Conservation (phyloP, 495 filamentous ascomycete species). For the Podospora sp. region DNA sequence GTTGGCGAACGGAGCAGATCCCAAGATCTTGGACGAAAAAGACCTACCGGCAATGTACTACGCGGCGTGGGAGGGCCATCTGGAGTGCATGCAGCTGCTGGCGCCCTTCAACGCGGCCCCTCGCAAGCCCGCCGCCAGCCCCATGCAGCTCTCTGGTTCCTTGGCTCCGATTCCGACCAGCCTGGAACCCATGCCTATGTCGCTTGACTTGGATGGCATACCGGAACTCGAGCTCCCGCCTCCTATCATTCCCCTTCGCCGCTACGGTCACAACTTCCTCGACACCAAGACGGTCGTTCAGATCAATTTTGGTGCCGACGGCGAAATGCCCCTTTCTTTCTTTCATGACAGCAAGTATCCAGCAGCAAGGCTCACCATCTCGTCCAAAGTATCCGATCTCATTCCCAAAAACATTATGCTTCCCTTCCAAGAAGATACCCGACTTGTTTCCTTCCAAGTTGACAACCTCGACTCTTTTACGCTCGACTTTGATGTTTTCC, state of each 20-base stretch:
- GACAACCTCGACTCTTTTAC: conserved; percentile 90
- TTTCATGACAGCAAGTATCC: conserved; percentile 96
- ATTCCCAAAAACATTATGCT: conserved; percentile 94
- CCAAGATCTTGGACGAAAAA: conserved; percentile 84
- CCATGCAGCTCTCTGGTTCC: conserved; percentile 34
- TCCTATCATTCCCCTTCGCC: conserved; percentile 89
- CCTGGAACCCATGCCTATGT: conserved; percentile 62
- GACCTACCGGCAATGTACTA: conserved; percentile 95
- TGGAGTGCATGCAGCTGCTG: conserved; percentile 90
- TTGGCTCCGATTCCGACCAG: conserved; percentile 48
- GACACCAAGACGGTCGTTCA: conserved; percentile 95
- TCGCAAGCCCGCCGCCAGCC: conserved; percentile 33
- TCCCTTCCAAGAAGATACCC: conserved; percentile 93
- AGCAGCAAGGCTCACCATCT: conserved; percentile 91
- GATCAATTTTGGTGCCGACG: conserved; percentile 76
- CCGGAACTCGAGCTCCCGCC: conserved; percentile 91
- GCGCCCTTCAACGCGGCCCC: conserved; percentile 53
- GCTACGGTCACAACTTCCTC: conserved; percentile 97
- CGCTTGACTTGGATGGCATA: conserved; percentile 80
- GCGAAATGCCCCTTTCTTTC: conserved; percentile 75
- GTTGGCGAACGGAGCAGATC: conserved; percentile 71
- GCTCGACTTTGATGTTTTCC: conserved; percentile 97
- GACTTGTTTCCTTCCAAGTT: conserved; percentile 90
- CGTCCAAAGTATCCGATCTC: conserved; percentile 90
- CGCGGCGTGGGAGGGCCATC: conserved; percentile 95